These are phyloP conservation scores for Erucastrum elatum DNA, from an alignment of 345 rosid genomes.

Conservation along the genomic window DNA sequence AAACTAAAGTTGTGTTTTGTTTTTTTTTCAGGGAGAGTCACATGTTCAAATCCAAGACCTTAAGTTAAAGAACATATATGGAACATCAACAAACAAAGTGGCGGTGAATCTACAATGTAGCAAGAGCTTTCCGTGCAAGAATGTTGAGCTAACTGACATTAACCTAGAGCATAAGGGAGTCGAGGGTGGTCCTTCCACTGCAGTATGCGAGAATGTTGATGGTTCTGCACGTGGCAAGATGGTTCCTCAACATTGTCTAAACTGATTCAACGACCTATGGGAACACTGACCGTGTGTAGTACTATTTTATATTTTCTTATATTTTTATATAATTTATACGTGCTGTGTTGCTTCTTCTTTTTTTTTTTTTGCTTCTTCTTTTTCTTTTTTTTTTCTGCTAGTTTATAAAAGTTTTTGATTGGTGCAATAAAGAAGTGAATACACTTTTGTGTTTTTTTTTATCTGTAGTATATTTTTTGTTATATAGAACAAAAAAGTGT, in stretches of 20 bases:
- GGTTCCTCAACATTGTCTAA: neutral
- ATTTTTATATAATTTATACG: neutral
- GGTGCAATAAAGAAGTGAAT: too few species aligned
- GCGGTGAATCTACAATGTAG: neutral
- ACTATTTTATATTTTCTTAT: neutral
- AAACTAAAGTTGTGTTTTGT: neutral
- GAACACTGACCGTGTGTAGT: neutral
- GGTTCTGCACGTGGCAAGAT: neutral
- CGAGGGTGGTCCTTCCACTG: neutral
- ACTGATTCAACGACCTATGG: neutral
- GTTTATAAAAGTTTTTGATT: too few species aligned
- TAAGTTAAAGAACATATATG: constrained; percentile 1
- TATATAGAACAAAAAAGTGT: too few species aligned
- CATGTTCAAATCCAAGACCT: neutral
- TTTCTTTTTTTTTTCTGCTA: too few species aligned
- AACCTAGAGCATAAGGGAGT: neutral
- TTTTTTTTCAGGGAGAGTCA: neutral
- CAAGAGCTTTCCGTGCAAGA: neutral
- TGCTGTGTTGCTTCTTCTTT: neutral
- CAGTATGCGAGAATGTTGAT: neutral
- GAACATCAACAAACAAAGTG: neutral
- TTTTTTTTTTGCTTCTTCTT: too few species aligned
- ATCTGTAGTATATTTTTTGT: too few species aligned
- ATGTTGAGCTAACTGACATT: neutral
- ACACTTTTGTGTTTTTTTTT: too few species aligned